Percentiles rank a stretch among this genome's conserved stretches.
phyloP scores from a whole-genome alignment of 1,284 basidiomycete genomes.

The Sanghuangporus sanghuang region DNA sequence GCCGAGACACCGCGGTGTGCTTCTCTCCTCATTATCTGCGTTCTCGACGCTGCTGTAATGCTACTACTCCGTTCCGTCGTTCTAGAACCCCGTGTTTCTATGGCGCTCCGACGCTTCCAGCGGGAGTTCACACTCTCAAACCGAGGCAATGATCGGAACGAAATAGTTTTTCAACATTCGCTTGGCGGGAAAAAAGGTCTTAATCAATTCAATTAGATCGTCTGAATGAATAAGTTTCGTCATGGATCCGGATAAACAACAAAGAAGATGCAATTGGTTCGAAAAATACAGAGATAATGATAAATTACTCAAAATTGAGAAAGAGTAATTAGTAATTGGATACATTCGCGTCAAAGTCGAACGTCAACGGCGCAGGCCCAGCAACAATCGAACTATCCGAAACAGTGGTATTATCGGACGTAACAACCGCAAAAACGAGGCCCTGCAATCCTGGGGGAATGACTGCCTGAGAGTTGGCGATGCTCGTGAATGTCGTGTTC shows the following conservation, averaged over 20 bases:
- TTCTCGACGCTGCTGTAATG: neutral
- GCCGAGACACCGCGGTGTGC: neutral
- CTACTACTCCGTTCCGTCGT: neutral
- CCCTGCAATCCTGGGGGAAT: conserved; percentile 23
- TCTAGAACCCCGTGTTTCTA: too few species aligned
- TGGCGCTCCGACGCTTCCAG: too few species aligned
- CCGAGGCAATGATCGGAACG: too few species aligned
- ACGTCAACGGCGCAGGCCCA: conserved; percentile 29
- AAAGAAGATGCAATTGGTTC: neutral
- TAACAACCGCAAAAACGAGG: conserved; percentile 23
- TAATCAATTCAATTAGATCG: too few species aligned
- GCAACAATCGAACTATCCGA: conserved; percentile 30
- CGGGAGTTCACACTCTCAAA: too few species aligned
- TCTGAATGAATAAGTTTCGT: too few species aligned
- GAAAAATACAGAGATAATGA: neutral
- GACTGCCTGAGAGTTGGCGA: conserved; percentile 28
- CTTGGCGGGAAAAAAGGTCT: too few species aligned
- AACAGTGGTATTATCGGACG: conserved; percentile 18
- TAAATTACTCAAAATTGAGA: neutral
- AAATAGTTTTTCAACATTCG: too few species aligned
- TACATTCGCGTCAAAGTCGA: conserved; percentile 1
- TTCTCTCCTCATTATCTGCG: neutral
- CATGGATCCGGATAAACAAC: too few species aligned
- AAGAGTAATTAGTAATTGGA: neutral
- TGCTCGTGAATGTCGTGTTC: conserved; percentile 28